Evolutionary conservation across 768 basidiomycete species (phyloP), one percentile per base, ranked within the genome.

Genomic region (Kockovaella imperatae): DNA sequence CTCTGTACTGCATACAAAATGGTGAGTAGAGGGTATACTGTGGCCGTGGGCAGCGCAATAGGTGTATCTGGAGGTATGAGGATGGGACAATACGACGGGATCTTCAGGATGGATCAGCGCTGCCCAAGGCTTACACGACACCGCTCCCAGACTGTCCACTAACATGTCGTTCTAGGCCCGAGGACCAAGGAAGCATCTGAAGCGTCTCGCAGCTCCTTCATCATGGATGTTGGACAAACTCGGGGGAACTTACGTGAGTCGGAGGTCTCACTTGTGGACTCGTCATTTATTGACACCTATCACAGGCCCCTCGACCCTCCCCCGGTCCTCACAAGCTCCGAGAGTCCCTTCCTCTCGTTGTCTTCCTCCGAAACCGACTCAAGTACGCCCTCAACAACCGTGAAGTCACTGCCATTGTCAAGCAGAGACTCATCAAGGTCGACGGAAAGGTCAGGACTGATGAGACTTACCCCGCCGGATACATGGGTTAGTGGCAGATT

Each of bases 161-260:
- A 23, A 54, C 46, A 23, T 20, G 6, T 2, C 20, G 17, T 30
- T 11, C 4, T 45, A 95, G 91, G 89, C 81, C 71, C 84, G 91
- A 74, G 91, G 91, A 83, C 91, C 91, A 57, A 95, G 87, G 84
- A 95, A 95, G 77, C 91, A 96, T 73, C 81, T 96, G 78, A 96
- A 96, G 81, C 86, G 93, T 70, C 81, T 97, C 52, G 83, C 83
- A 60, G 95, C 95, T 54, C 95, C 95, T 56, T 93, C 89, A 39
- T 85, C 88, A 77, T 99, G 95, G 95, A 96, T 99, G 91, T 80
- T 99, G 57, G 89, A 97, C 80, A 99, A 99, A 78, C 76, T 99
- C 86, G 70, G 61, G 55, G 72, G 69, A 47, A 68, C 70, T 53
- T 69, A 73, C 64, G 71, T 72, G 61, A 67, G 71, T 72, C 24